These are phyloP conservation scores for Salix koriyanagi DNA, from an alignment of 345 rosid species.

Conservation along the genomic window DNA sequence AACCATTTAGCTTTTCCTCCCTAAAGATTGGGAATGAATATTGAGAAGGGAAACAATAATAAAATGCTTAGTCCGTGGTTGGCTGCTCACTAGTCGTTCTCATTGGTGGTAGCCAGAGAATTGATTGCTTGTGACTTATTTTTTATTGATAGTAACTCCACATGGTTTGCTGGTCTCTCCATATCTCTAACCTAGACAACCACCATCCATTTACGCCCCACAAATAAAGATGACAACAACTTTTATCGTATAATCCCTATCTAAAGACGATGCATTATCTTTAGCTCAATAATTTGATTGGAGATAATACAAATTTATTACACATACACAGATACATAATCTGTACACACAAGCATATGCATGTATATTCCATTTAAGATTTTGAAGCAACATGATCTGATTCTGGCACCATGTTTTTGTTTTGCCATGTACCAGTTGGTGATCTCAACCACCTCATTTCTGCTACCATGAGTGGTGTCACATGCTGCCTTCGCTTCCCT, in stretches of 20 bases:
- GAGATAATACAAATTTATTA: not conserved
- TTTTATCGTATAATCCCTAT: not conserved
- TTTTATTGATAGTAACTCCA: not conserved
- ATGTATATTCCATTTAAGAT: not conserved
- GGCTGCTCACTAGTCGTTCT: not conserved
- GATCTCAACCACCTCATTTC: constrained; percentile 29
- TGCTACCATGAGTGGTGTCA: constrained; percentile 28
- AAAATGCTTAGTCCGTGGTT: not conserved
- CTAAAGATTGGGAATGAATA: not conserved
- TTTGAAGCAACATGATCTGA: not conserved
- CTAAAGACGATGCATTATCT: not conserved
- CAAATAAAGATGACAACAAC: not conserved
- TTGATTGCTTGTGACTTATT: not conserved
- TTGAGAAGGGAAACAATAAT: not conserved
- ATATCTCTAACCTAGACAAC: no score
- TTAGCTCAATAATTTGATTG: not conserved
- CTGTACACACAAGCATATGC: not conserved
- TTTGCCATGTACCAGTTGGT: constrained; percentile 12
- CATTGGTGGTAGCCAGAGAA: not conserved
- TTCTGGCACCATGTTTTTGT: not conserved
- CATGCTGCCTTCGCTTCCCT: constrained; percentile 27
- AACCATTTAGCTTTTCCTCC: not conserved
- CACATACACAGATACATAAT: not conserved
- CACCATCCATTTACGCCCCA: not conserved
- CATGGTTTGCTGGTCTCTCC: not conserved